These are phyloP conservation scores for Chondrus crispus DNA, from an alignment of 23 red algal species.

Conservation along the genomic window DNA sequence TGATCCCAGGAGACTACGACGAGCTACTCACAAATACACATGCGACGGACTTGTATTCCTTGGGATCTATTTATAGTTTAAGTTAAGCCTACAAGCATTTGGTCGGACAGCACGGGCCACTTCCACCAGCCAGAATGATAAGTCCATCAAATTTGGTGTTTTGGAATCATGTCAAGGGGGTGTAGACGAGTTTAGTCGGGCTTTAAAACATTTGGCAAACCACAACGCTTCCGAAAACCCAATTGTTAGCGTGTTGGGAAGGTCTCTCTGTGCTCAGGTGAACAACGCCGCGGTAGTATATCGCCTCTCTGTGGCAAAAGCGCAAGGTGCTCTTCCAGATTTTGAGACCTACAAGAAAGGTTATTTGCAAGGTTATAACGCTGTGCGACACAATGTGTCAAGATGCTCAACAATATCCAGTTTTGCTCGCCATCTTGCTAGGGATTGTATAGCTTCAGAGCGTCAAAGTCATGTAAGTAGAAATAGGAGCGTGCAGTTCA, in stretches of 20 bases:
- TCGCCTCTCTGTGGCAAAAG: neutral
- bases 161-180: neutral
- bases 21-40: neutral
- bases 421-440: constrained; percentile 16
- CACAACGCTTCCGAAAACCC: neutral
- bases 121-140: neutral
- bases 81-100: neutral
- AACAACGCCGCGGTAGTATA: constrained; percentile 10
- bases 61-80: neutral
- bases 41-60: neutral
- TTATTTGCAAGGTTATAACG: neutral
- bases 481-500: neutral
- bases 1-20: neutral
- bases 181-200: neutral
- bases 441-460: neutral
- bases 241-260: neutral
- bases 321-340: neutral
- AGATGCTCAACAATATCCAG: neutral
- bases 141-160: neutral
- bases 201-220: neutral
- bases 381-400: neutral
- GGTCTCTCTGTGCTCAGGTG: neutral
- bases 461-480: neutral
- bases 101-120: neutral
- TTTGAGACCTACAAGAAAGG: neutral